Conservation (phyloP, 371 early-diverging fungal species). For the Chytridium lagenaria region DNA sequence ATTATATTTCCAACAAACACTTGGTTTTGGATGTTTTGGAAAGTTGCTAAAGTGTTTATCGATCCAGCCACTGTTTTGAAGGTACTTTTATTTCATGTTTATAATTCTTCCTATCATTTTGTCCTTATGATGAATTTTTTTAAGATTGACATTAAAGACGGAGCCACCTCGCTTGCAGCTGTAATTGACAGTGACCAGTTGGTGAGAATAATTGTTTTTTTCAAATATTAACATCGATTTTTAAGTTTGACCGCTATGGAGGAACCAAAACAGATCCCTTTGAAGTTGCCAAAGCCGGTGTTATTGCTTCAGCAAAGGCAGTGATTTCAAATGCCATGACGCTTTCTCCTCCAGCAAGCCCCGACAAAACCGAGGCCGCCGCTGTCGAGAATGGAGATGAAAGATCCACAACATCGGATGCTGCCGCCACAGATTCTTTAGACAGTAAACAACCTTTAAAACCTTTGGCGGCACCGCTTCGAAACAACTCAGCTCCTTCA, state of each 20-base stretch:
- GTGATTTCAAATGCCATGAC: background rate
- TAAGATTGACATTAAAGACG: constrained; percentile 28
- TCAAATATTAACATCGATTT: background rate
- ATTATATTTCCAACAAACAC: constrained; percentile 47
- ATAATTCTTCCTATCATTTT: too few species aligned
- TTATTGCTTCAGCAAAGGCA: background rate
- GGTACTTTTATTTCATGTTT: constrained; percentile 23
- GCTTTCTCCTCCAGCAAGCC: background rate
- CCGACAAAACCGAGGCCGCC: background rate
- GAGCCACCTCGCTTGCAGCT: background rate
- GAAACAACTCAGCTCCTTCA: background rate
- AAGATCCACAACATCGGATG: background rate
- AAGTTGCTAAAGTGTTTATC: constrained; percentile 31
- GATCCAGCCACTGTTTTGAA: constrained; percentile 3
- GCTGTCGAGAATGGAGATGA: background rate
- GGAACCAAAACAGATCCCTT: constrained; percentile 18
- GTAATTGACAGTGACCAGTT: constrained; percentile 18
- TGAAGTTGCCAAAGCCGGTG: background rate
- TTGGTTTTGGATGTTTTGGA: constrained; percentile 42
- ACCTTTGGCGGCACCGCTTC: background rate
- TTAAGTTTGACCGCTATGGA: constrained; percentile 28
- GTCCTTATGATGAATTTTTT: background rate
- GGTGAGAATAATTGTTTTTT: constrained; percentile 4
- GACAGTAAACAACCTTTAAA: background rate
- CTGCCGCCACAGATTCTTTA: too few species aligned